These are phyloP conservation scores for Orbilia blumenaviensis DNA, from an alignment of 2,329 filamentous ascomycete genomes.

Conservation along the genomic window DNA sequence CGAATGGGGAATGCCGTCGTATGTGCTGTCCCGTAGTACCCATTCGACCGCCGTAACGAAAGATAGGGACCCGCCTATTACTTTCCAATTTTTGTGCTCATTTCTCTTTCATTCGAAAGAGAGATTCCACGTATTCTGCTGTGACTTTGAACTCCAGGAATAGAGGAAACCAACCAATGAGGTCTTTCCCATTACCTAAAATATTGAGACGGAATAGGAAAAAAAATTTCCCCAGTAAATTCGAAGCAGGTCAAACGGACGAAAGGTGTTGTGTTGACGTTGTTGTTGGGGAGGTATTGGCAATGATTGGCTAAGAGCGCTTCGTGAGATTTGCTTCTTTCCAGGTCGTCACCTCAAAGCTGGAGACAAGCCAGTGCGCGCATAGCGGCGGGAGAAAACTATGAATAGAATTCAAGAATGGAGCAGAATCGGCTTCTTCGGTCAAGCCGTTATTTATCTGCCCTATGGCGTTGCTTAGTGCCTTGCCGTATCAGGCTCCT, in stretches of 20 bases:
- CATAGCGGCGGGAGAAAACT: slow-evolving; percentile 25
- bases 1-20: slow-evolving; percentile 39
- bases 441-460: slow-evolving; percentile 32
- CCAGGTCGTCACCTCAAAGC: neutral
- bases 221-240: slow-evolving; percentile 32
- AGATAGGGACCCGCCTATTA: slow-evolving; percentile 8
- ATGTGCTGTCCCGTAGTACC: slow-evolving; percentile 13
- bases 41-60: slow-evolving; percentile 30
- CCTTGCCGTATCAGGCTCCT: slow-evolving; percentile 11
- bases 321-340: slow-evolving; percentile 46
- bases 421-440: neutral
- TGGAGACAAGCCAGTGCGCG: neutral
- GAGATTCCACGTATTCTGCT: slow-evolving; percentile 18
- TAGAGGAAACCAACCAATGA: slow-evolving; percentile 22
- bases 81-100: slow-evolving; percentile 12
- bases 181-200: slow-evolving; percentile 52
- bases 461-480: neutral
- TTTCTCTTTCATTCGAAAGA: slow-evolving; percentile 11
- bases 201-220: too few species aligned
- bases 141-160: slow-evolving; percentile 7
- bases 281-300: neutral
- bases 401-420: slow-evolving; percentile 21
- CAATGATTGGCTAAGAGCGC: slow-evolving; percentile 1
- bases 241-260: slow-evolving; percentile 34
- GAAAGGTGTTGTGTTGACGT: slow-evolving; percentile 52